Conservation (phyloP, 148 eudicot species). For the Amaranthus hypochondriacus region DNA sequence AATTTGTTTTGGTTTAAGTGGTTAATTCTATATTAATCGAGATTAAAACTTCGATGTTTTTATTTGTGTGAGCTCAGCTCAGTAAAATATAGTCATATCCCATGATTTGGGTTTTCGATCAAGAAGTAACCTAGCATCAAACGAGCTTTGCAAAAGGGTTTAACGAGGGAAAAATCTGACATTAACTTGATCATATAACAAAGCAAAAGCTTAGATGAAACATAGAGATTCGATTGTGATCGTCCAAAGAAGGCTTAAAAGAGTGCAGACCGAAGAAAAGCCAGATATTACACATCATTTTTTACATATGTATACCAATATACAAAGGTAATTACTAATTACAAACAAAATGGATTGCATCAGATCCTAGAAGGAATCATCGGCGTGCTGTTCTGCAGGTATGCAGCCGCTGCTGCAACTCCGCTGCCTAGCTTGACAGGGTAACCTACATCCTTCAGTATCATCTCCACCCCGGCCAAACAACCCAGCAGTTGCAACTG, state of each 20-base stretch:
- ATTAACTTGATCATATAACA: too few relatives aligned
- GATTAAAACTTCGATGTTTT: too few relatives aligned
- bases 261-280: conserved; percentile 17
- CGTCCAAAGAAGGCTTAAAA: conserved; percentile 19
- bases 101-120: too few relatives aligned
- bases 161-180: too few relatives aligned
- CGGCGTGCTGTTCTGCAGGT: conserved; percentile 71
- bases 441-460: conserved; percentile 95
- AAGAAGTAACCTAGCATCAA: background rate
- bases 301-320: conserved; percentile 17
- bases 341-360: conserved; percentile 22
- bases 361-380: conserved; percentile 90
- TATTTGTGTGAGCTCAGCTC: too few relatives aligned
- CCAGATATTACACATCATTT: conserved; percentile 19
- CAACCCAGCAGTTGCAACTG: conserved; percentile 94
- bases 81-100: too few relatives aligned
- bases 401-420: conserved; percentile 79
- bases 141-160: background rate
- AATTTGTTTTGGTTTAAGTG: too few relatives aligned
- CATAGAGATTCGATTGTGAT: conserved; percentile 3
- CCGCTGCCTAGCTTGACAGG: conserved; percentile 94
- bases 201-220: background rate
- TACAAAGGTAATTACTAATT: conserved; percentile 27
- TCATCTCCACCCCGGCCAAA: conserved; percentile 98
- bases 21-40: too few relatives aligned